phyloP scores from a whole-genome alignment of 192 early-diverging fungal species.

The Coemansia sp. region DNA sequence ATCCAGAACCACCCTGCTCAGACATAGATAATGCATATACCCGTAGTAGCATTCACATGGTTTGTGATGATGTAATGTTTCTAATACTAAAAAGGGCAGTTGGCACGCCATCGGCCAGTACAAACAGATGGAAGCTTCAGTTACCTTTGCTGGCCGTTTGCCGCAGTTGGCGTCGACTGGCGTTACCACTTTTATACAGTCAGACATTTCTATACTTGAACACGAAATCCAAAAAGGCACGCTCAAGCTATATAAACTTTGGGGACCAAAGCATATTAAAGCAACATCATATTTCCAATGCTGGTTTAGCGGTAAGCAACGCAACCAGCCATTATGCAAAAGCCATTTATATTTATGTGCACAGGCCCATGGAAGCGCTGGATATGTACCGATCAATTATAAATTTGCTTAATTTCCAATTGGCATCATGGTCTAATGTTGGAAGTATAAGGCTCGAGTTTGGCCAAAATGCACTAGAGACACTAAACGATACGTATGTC shows the following conservation, averaged over 20 bases:
- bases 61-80: conserved; percentile 9
- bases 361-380: background rate
- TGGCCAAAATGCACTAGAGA: conserved; percentile 4
- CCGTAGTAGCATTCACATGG: background rate
- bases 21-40: background rate
- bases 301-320: background rate
- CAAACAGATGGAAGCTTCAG: conserved; percentile 1
- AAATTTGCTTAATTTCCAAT: conserved; percentile 5
- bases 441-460: background rate
- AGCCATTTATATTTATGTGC: background rate
- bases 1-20: background rate
- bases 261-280: background rate
- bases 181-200: conserved; percentile 2
- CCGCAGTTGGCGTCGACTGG: conserved; percentile 4
- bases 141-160: conserved; percentile 8
- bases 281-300: background rate
- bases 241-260: background rate
- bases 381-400: background rate
- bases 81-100: conserved; percentile 1
- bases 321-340: background rate
- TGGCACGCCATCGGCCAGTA: background rate
- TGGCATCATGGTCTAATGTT: conserved; percentile 1
- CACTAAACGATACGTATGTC: background rate
- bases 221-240: background rate
- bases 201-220: conserved; percentile 1